Evolutionary conservation across 495 filamentous ascomycete species (phyloP).

Genomic region (Penicillium riverlandense): DNA sequence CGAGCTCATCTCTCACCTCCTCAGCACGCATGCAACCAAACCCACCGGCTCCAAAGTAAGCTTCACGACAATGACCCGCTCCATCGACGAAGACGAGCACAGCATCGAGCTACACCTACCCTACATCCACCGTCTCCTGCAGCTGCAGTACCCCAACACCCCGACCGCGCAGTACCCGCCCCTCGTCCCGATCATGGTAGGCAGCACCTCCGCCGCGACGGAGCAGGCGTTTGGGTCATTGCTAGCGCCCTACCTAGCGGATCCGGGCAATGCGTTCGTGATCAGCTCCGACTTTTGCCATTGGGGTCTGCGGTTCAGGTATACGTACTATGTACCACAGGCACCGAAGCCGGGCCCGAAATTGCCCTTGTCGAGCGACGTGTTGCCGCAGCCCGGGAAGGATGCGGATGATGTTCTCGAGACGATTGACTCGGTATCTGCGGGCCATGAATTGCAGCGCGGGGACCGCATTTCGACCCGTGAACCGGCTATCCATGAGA

Average conservation of each 20-base stretch:
- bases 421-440: conserved; percentile 21
- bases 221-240: conserved; percentile 65
- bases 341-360: conserved; percentile 32
- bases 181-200: conserved; percentile 83
- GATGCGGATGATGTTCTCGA: conserved; percentile 16
- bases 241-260: conserved; percentile 72
- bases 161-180: conserved; percentile 52
- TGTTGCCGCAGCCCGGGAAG: conserved; percentile 33
- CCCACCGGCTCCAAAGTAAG: conserved; percentile 27
- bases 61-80: conserved; percentile 67
- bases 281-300: conserved; percentile 95
- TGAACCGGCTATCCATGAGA: conserved; percentile 67
- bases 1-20: conserved; percentile 55
- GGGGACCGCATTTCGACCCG: conserved; percentile 29
- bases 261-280: conserved; percentile 74
- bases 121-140: conserved; percentile 78
- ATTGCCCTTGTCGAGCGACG: conserved; percentile 32
- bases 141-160: conserved; percentile 31
- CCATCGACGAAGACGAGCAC: conserved; percentile 80
- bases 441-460: conserved; percentile 31
- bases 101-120: conserved; percentile 96
- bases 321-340: conserved; percentile 68
- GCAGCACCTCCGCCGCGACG: conserved; percentile 55
- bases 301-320: conserved; percentile 84
- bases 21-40: conserved; percentile 35